Evolutionary conservation across 2,329 filamentous ascomycete genomes (phyloP), one percentile per base, ranked within the genome.

Genomic region (Colletotrichum liriopes): DNA sequence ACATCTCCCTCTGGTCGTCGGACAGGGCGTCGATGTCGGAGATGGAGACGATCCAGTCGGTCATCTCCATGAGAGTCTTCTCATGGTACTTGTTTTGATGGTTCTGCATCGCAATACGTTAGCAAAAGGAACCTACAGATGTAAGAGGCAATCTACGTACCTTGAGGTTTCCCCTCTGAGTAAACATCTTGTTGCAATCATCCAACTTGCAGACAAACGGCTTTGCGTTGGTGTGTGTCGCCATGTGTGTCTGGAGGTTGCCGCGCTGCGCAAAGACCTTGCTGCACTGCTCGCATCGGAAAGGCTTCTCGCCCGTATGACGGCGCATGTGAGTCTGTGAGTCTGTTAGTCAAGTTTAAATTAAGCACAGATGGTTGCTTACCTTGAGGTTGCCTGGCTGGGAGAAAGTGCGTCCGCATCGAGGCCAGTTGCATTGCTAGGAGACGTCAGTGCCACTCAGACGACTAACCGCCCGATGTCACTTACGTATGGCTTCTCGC

Each of bases 21-120:
- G 88, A 85, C n/a, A 95, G 90, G 6, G 86, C 84, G 47, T 92
- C 89, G n/a, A 86, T 86, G 65, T 92, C 88, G 45, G 84, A 82
- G 69, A 92, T 85, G 47, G 87, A 86, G 20, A 91, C 89, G 79
- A 98, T 96, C 79, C 92, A 93, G 54, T 85, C 77, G 0, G 92
- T 94, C 32, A 98, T 86, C 18, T 88, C 85, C 71, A 90, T 87
- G 49, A 98, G 87, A 0, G 93, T 93, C n/a, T 89, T 84, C 47
- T 90, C 89, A 82, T 98, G 96, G 80, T 97, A 98, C 79, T 95
- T 96, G 84, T 98, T 98, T 82, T 97, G 94, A 79, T 98, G 96
- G 2, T 93, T 94, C 92, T 94, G 71, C 8, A 69, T 74, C 60
- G 67, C 3, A 20, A 20, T 3, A 45, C 45, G 66, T 67, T 70